Percentiles rank a stretch among this genome's conserved stretches.
phyloP scores from a whole-genome alignment of 768 basidiomycete species.

The Lactifluus piperatus region DNA sequence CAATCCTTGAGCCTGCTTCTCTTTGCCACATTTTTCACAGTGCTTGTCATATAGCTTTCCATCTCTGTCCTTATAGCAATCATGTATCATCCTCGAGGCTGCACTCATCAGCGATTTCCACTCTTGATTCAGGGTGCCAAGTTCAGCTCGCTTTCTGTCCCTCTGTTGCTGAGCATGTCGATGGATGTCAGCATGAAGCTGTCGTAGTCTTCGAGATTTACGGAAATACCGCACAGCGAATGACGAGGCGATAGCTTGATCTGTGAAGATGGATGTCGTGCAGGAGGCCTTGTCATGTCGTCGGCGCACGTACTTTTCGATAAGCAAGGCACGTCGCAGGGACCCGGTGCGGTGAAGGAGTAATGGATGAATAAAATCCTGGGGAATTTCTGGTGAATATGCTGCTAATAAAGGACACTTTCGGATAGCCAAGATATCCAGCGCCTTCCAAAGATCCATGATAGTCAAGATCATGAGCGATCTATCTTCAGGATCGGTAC shows the following conservation, averaged over 20 bases:
- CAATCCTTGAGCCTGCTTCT: background rate
- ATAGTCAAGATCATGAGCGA: background rate
- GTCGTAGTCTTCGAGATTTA: background rate
- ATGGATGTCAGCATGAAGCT: background rate
- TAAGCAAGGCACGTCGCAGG: background rate
- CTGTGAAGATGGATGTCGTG: background rate
- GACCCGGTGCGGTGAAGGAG: conserved; percentile 29
- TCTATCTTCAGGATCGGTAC: background rate
- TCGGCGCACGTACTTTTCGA: background rate
- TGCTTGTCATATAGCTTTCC: background rate
- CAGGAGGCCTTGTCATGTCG: background rate
- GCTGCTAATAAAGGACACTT: conserved; percentile 33
- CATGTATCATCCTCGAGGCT: background rate
- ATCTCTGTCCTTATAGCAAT: background rate
- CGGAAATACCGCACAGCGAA: conserved; percentile 6
- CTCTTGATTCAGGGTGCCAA: background rate
- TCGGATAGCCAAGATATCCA: conserved; percentile 33
- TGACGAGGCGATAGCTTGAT: background rate
- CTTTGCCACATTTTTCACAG: background rate
- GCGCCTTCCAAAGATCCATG: conserved; percentile 37
- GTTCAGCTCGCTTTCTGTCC: background rate
- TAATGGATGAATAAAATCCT: conserved; percentile 31
- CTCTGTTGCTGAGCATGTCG: background rate
- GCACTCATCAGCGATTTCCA: background rate
- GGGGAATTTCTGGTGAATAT: conserved; percentile 40